A percentile compares a stretch with the other conserved stretches of the same genome.
phyloP scores from a whole-genome alignment of 768 basidiomycete genomes.

The Favolaschia claudopus region DNA sequence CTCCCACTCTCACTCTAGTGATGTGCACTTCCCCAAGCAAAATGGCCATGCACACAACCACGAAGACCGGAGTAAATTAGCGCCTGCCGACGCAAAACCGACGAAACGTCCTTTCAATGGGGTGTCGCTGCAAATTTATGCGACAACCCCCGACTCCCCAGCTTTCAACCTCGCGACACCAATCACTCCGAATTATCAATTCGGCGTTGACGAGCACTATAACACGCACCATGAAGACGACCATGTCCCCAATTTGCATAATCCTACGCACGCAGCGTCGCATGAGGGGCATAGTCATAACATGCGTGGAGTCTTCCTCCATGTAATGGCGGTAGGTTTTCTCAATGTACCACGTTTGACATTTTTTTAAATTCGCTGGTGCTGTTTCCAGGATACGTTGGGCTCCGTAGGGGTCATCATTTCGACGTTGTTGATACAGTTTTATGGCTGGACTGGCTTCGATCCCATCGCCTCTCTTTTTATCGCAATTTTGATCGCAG shows the following conservation, averaged over 20 bases:
- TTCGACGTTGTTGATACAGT: constrained; percentile 93
- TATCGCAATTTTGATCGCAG: constrained; percentile 94
- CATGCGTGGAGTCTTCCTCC: constrained; percentile 98
- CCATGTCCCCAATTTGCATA: constrained; percentile 53
- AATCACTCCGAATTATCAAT: constrained; percentile 70
- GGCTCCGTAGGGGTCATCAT: constrained; percentile 98
- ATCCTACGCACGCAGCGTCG: constrained; percentile 58
- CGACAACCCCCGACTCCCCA: constrained; percentile 26
- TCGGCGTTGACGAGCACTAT: constrained; percentile 60
- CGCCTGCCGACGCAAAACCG: constrained; percentile 23
- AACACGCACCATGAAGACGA: constrained; percentile 46
- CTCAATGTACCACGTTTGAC: background rate
- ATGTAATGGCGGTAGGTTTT: constrained; percentile 87
- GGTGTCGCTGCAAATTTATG: constrained; percentile 47
- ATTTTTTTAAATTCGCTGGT: too few species aligned
- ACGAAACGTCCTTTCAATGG: constrained; percentile 48
- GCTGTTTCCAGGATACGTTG: constrained; percentile 93
- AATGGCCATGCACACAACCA: constrained; percentile 20
- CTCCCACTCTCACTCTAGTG: constrained; percentile 23
- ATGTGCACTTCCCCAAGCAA: background rate
- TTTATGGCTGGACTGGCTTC: constrained; percentile 98
- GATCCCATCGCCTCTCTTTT: constrained; percentile 98
- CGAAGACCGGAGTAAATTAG: constrained; percentile 1
- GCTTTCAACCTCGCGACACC: constrained; percentile 52
- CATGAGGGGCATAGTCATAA: constrained; percentile 95